A percentile compares a stretch with the other conserved stretches of the same genome.
These are phyloP conservation scores for Arthroderma sp. DNA, from an alignment of 2,329 filamentous ascomycete species.

Conservation along the genomic window DNA sequence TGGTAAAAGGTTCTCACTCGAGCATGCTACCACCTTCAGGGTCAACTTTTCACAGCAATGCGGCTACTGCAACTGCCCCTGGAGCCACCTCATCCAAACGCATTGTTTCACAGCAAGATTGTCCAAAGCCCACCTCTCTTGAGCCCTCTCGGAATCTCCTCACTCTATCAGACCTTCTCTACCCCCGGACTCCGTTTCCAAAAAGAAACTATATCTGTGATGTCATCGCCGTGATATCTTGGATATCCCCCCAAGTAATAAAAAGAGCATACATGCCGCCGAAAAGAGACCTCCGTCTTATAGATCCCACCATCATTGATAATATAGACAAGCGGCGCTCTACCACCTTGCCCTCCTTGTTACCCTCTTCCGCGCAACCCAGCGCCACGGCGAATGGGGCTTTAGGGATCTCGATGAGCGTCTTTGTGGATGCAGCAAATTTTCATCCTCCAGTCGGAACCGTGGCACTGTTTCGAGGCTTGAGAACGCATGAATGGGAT, in stretches of 20 bases:
- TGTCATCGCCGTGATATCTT: conserved; percentile 19
- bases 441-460: conserved; percentile 21
- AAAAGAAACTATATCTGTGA: conserved; percentile 19
- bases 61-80: neutral
- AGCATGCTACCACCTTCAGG: too few relatives aligned
- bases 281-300: conserved; percentile 22
- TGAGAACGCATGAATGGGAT: conserved; percentile 22
- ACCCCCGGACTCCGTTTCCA: conserved; percentile 13
- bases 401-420: conserved; percentile 19
- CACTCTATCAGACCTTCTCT: conserved; percentile 15
- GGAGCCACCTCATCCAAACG: neutral
- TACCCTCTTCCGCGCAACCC: neutral
- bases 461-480: conserved; percentile 18
- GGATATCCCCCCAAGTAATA: conserved; percentile 18
- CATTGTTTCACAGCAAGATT: neutral
- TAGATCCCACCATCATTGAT: conserved; percentile 17
- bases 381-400: neutral
- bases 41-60: too few relatives aligned
- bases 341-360: neutral
- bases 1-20: too few relatives aligned
- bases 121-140: neutral
- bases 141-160: conserved; percentile 8
- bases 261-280: conserved; percentile 18
- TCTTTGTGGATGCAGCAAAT: conserved; percentile 20
- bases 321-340: neutral